A percentile compares a stretch with the other conserved stretches of the same genome.
Conservation (phyloP, 1,284 basidiomycete genomes). For the Boletus mariae region DNA sequence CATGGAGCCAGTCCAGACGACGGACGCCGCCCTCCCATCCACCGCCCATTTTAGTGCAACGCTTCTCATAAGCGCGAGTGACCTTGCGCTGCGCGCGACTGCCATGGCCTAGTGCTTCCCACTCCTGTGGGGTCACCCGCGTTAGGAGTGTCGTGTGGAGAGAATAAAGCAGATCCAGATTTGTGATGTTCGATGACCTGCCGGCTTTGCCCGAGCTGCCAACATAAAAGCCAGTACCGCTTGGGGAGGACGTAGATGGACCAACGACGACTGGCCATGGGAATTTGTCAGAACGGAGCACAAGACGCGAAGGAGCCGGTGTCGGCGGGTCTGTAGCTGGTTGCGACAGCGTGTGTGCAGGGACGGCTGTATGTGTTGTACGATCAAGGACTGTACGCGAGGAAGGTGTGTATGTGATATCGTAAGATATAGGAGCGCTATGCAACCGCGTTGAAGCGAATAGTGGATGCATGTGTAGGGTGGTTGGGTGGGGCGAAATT, state of each 20-base stretch:
- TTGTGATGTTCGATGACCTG: constrained; percentile 45
- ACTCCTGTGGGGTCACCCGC: constrained; percentile 61
- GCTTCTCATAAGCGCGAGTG: constrained; percentile 57
- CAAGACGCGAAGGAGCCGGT: constrained; percentile 44
- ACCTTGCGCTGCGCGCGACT: constrained; percentile 51
- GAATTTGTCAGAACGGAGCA: constrained; percentile 55
- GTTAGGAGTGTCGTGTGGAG: constrained; percentile 53
- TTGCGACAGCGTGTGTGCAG: constrained; percentile 55
- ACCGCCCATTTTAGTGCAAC: constrained; percentile 57
- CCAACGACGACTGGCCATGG: constrained; percentile 58
- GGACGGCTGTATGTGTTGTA: constrained; percentile 50
- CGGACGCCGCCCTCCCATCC: constrained; percentile 67
- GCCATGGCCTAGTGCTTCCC: constrained; percentile 57
- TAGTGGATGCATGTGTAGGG: constrained; percentile 59
- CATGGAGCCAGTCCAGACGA: constrained; percentile 61
- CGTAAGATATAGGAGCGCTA: constrained; percentile 58
- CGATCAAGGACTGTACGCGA: constrained; percentile 55
- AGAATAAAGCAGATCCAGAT: constrained; percentile 60
- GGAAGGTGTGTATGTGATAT: constrained; percentile 55
- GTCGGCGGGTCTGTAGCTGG: constrained; percentile 60
- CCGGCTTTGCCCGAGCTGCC: constrained; percentile 32
- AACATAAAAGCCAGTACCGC: constrained; percentile 25
- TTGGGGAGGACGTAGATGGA: constrained; percentile 27
- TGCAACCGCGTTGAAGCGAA: constrained; percentile 52
- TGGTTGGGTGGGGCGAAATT: constrained; percentile 29